These are phyloP conservation scores for Arabidopsis hybrid DNA, from an alignment of 441 rosid genomes.

Conservation along the genomic window DNA sequence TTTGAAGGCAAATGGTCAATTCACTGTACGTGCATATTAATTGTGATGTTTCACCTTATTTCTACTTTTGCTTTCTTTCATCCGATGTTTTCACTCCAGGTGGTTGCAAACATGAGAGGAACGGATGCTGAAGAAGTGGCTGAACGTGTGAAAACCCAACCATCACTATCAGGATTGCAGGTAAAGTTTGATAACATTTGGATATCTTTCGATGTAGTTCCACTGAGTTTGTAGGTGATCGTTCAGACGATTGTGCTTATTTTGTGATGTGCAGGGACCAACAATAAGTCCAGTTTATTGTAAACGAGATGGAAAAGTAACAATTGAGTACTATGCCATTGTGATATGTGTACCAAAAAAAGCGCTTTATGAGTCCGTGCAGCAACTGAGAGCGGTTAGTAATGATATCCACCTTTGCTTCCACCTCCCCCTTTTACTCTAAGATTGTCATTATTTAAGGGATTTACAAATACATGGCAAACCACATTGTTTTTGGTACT, in stretches of 20 bases:
- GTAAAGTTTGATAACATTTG: slow-evolving; percentile 47
- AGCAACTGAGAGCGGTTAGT: slow-evolving; percentile 91
- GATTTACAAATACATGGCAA: slow-evolving; percentile 6
- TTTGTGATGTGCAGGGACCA: slow-evolving; percentile 66
- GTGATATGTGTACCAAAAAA: slow-evolving; percentile 91
- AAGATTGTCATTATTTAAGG: slow-evolving; percentile 2
- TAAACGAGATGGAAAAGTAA: slow-evolving; percentile 64
- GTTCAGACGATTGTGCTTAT: not conserved
- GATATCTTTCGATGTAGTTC: not conserved
- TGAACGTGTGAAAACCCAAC: slow-evolving; percentile 72
- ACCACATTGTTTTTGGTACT: slow-evolving; percentile 6
- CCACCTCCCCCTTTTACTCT: not conserved
- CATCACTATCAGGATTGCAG: slow-evolving; percentile 87
- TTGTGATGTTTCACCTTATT: slow-evolving; percentile 22
- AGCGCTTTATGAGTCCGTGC: slow-evolving; percentile 79
- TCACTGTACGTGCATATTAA: slow-evolving; percentile 58
- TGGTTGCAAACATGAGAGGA: slow-evolving; percentile 95
- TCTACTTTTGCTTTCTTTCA: slow-evolving; percentile 2
- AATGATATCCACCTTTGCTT: not conserved
- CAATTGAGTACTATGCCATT: slow-evolving; percentile 76
- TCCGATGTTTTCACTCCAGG: slow-evolving; percentile 51
- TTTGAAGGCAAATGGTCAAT: slow-evolving; percentile 86
- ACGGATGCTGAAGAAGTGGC: slow-evolving; percentile 85
- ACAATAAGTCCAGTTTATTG: slow-evolving; percentile 88
- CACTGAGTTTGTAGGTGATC: slow-evolving; percentile 17